Evolutionary conservation across 176 grass and related monocot genomes (phyloP).

Genomic region (Oropetium thomaeum): DNA sequence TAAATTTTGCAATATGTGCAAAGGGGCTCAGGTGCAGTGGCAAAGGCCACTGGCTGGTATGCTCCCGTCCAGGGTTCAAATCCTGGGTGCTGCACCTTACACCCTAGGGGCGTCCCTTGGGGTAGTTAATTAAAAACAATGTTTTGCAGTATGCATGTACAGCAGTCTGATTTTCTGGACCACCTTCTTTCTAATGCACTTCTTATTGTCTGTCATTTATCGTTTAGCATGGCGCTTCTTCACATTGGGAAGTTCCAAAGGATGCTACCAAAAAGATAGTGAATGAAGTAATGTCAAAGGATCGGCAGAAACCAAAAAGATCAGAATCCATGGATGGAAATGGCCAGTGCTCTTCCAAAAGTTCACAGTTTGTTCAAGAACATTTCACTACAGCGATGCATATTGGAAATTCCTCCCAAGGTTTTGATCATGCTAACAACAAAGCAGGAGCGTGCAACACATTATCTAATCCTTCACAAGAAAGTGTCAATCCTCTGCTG

Average conservation of each 20-base stretch:
- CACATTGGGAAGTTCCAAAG: conserved; percentile 23
- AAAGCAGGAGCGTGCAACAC: conserved; percentile 22
- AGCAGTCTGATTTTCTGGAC: background rate
- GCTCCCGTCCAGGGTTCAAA: too few relatives aligned
- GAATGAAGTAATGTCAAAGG: conserved; percentile 39
- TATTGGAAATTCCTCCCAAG: conserved; percentile 15
- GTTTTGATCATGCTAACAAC: conserved; percentile 27
- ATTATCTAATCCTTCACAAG: conserved; percentile 19
- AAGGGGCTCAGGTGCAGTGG: too few relatives aligned
- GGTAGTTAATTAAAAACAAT: too few relatives aligned
- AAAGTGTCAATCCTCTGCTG: conserved; percentile 20
- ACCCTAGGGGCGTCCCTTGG: too few relatives aligned
- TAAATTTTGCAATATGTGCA: background rate
- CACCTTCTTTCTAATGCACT: background rate
- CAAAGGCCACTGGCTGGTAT: too few relatives aligned
- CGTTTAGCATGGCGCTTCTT: conserved; percentile 4
- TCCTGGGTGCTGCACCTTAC: too few relatives aligned
- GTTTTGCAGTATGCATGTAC: background rate
- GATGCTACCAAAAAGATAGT: conserved; percentile 34
- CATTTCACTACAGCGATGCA: conserved; percentile 11
- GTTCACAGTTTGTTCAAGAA: conserved; percentile 32
- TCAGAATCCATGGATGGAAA: conserved; percentile 18
- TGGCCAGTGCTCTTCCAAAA: conserved; percentile 27
- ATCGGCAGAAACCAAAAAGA: conserved; percentile 23
- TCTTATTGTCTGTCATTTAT: conserved; percentile 42